phyloP scores from a whole-genome alignment of 495 filamentous ascomycete genomes.

The Xylaria flabelliformis region DNA sequence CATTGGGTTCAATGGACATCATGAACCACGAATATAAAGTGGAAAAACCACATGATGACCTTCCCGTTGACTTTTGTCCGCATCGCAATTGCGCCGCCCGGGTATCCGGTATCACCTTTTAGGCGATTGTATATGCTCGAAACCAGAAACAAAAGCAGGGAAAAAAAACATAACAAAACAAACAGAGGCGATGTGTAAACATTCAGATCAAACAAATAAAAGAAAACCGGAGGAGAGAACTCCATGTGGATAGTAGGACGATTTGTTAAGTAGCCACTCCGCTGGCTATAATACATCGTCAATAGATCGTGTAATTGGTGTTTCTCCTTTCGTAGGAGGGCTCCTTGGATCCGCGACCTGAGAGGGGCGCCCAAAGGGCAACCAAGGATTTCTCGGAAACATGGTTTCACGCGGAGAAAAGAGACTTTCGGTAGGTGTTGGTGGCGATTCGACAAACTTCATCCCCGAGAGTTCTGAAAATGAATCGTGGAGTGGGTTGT shows the following conservation, averaged over 20 bases:
- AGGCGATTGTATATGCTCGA: conserved; percentile 32
- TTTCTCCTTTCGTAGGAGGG: conserved; percentile 67
- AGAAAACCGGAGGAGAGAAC: background rate
- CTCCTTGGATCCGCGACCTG: conserved; percentile 65
- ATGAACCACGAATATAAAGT: conserved; percentile 22
- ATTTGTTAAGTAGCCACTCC: background rate
- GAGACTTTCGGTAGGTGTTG: conserved; percentile 50
- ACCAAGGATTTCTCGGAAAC: conserved; percentile 58
- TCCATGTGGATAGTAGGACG: background rate
- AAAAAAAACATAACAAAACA: background rate
- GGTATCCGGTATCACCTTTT: conserved; percentile 38
- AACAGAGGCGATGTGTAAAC: conserved; percentile 27
- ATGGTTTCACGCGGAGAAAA: conserved; percentile 59
- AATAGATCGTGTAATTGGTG: conserved; percentile 71
- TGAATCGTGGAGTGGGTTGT: conserved; percentile 56
- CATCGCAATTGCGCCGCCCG: conserved; percentile 31
- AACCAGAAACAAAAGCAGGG: conserved; percentile 28
- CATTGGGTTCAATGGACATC: conserved; percentile 23
- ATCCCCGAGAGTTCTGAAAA: conserved; percentile 47
- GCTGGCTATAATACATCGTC: conserved; percentile 56
- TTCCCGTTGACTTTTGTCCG: conserved; percentile 25
- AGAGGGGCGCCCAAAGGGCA: conserved; percentile 51
- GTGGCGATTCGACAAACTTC: conserved; percentile 55
- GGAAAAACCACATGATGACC: conserved; percentile 26
- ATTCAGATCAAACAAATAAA: conserved; percentile 17